Conservation (phyloP, 2,329 filamentous ascomycete species). For the Exophiala sp. region DNA sequence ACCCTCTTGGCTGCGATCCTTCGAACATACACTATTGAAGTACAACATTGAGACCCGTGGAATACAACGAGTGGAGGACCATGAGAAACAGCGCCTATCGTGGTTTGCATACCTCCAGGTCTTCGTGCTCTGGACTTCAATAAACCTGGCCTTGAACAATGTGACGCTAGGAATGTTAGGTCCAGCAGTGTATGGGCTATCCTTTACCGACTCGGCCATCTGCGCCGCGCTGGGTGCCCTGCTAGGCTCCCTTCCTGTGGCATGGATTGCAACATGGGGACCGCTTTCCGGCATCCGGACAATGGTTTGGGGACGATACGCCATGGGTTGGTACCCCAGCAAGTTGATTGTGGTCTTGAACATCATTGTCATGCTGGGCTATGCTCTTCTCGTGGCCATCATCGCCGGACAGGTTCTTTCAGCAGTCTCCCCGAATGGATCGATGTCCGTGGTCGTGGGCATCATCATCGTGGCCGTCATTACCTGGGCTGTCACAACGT, state of each 20-base stretch:
- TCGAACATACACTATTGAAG: slow-evolving; percentile 41
- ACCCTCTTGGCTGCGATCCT: slow-evolving; percentile 17
- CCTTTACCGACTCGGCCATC: slow-evolving; percentile 56
- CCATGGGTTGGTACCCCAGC: slow-evolving; percentile 64
- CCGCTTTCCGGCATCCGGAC: slow-evolving; percentile 60
- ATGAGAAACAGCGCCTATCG: slow-evolving; percentile 53
- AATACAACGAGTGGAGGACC: slow-evolving; percentile 55
- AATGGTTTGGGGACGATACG: slow-evolving; percentile 59
- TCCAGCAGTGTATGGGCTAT: slow-evolving; percentile 55
- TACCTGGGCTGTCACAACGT: slow-evolving; percentile 62
- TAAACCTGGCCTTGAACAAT: slow-evolving; percentile 62
- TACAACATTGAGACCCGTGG: slow-evolving; percentile 56
- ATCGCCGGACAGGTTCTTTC: slow-evolving; percentile 66
- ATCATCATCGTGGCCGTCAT: slow-evolving; percentile 64
- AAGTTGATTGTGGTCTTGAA: slow-evolving; percentile 63
- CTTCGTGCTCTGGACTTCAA: slow-evolving; percentile 58
- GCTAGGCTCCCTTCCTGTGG: slow-evolving; percentile 53
- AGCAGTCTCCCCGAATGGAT: slow-evolving; percentile 58
- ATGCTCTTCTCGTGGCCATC: slow-evolving; percentile 58
- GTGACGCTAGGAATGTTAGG: slow-evolving; percentile 63
- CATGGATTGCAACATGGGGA: slow-evolving; percentile 62
- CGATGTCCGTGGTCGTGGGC: slow-evolving; percentile 62
- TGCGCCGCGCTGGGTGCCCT: slow-evolving; percentile 57
- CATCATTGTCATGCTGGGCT: slow-evolving; percentile 60
- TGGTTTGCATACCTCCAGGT: slow-evolving; percentile 53